Evolutionary conservation across 495 filamentous ascomycete genomes (phyloP), one percentile per base, ranked within the genome.

Genomic region (Hypoxylon fuscum): DNA sequence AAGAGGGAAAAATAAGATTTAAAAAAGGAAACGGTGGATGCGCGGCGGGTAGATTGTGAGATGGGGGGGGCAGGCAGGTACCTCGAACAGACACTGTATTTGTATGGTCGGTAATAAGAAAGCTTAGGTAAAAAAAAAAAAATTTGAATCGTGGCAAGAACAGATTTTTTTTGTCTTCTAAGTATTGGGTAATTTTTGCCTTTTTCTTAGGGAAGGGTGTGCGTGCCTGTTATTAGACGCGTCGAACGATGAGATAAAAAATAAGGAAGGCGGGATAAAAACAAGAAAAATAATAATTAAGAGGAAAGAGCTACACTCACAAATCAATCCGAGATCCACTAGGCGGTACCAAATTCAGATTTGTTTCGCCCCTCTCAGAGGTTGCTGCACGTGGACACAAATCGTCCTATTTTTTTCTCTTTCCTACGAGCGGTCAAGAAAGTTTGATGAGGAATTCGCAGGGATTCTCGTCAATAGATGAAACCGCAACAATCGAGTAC

Each of bases 11-110:
- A 62, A 48, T 50, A 56, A 63, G 59, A 64, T 59, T 21, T 32
- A 66, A 52, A 65, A 74, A 61, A 55, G 64, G 59, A 68, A 62
- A 72, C 55, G 66, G 62, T 64, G 44, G 55, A 49, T 32, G 31
- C 47, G 44, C 44, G 42, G 35, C 35, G 55, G 62, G 44, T 59
- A 61, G 56, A 55, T 55, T 32, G 21, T 51, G 49, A 18, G 35
- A 31, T 44, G 37, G 47, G 12, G 45, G 8, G 3, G 25, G 25
- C 4, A 27, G 3, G 25, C 4, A 8, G 48, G 63, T 66, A 66
- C 63, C 57, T 62, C 43, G 15, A 62, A 43, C 47, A 53, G 42
- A 58, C 41, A 66, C 53, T 25, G 63, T 57, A 42, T 61, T 46
- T 62, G 47, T 62, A 58, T 62, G 52, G 47, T 17, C n/a, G n/a